phyloP scores from a whole-genome alignment of 2,329 filamentous ascomycete genomes.

The Lecanosticta acicola region DNA sequence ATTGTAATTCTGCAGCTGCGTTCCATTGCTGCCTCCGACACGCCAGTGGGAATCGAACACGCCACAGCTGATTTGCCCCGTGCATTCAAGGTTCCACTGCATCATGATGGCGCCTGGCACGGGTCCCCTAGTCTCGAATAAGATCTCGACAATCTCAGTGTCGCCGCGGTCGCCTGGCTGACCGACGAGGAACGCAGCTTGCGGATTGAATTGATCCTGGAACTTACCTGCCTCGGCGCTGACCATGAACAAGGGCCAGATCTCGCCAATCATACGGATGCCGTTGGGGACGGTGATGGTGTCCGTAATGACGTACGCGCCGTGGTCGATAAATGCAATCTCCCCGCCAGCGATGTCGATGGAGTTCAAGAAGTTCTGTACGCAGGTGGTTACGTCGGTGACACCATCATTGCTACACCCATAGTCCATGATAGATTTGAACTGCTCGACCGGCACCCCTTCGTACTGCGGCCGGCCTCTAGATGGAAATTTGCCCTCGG shows the following conservation, averaged over 20 bases:
- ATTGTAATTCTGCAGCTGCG: conserved; percentile 67
- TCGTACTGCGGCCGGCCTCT: too few relatives aligned
- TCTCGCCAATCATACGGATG: conserved; percentile 52
- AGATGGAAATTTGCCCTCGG: conserved; percentile 60
- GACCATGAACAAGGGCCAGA: conserved; percentile 61
- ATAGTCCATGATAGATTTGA: too few relatives aligned
- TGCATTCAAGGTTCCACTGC: conserved; percentile 76
- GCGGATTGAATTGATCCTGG: conserved; percentile 65
- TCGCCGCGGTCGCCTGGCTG: conserved; percentile 67
- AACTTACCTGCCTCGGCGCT: conserved; percentile 60
- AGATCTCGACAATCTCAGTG: conserved; percentile 80
- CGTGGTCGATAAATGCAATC: conserved; percentile 59
- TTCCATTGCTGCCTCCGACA: conserved; percentile 42
- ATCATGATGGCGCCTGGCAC: conserved; percentile 82
- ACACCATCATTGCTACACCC: conserved; percentile 83
- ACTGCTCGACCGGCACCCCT: too few relatives aligned
- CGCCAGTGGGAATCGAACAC: conserved; percentile 95
- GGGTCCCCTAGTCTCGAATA: conserved; percentile 76
- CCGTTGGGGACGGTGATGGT: conserved; percentile 46
- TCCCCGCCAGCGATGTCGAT: conserved; percentile 54
- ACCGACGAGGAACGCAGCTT: conserved; percentile 76
- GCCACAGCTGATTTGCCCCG: conserved; percentile 61
- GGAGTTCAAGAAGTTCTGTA: conserved; percentile 71
- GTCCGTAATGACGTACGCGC: conserved; percentile 55
- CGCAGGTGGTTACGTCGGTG: conserved; percentile 84